Conservation (phyloP, 345 rosid genomes). For the Linum tenue region DNA sequence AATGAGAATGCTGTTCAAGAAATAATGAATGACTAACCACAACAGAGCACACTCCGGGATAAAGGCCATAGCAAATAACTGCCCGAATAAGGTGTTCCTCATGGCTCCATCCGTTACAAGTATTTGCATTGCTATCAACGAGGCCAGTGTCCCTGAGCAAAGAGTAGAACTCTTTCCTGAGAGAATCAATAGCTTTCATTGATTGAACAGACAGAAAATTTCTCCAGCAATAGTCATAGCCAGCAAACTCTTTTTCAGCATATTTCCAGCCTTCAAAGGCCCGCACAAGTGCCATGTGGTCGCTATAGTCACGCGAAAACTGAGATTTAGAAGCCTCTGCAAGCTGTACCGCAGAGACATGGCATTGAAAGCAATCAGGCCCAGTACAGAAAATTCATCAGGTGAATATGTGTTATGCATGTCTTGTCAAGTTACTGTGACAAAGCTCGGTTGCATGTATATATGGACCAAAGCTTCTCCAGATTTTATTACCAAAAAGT, state of each 20-base stretch:
- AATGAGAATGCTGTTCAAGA: neutral
- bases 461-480: too few species aligned
- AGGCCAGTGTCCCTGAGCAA: constrained; percentile 74
- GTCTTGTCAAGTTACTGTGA: too few species aligned
- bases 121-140: constrained; percentile 42
- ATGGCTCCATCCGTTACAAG: constrained; percentile 43
- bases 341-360: constrained; percentile 37
- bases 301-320: constrained; percentile 73
- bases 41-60: constrained; percentile 77
- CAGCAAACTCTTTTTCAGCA: constrained; percentile 60
- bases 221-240: constrained; percentile 86
- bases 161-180: constrained; percentile 66
- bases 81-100: constrained; percentile 61
- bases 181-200: constrained; percentile 85
- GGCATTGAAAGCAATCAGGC: neutral
- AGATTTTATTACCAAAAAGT: too few species aligned
- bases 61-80: constrained; percentile 78
- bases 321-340: constrained; percentile 84
- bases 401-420: too few species aligned
- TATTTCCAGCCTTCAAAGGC: constrained; percentile 84
- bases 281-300: constrained; percentile 80
- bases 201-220: constrained; percentile 78
- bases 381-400: neutral
- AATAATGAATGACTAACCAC: constrained; percentile 48
- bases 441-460: too few species aligned